Evolutionary conservation across 345 rosid genomes (phyloP).

Genomic region (Populus ilicifolia): DNA sequence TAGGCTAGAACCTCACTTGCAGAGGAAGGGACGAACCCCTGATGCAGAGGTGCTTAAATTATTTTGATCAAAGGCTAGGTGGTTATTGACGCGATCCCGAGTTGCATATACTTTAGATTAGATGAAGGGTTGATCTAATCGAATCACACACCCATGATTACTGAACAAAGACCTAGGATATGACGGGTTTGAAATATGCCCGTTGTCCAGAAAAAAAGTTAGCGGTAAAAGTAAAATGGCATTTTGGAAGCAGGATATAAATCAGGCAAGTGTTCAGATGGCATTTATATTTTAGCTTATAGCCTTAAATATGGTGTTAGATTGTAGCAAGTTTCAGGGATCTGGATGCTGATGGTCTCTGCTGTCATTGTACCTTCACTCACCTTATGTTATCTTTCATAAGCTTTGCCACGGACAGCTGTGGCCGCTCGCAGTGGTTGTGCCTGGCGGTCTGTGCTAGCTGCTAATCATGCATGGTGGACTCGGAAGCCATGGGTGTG

Average conservation of each 20-base stretch:
- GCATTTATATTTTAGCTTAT: neutral
- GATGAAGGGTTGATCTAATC: neutral
- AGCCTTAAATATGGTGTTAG: neutral
- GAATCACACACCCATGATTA: neutral
- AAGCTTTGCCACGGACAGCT: neutral
- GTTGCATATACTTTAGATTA: too few relatives aligned
- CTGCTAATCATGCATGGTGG: neutral
- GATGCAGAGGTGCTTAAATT: too few relatives aligned
- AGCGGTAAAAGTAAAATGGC: too few relatives aligned
- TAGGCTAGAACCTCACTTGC: too few relatives aligned
- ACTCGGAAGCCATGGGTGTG: neutral
- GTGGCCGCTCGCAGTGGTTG: neutral
- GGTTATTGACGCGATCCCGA: neutral
- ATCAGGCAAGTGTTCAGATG: too few relatives aligned
- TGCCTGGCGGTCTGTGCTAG: neutral
- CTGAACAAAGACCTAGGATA: neutral
- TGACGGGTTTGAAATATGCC: neutral
- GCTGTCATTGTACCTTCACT: neutral
- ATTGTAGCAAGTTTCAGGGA: neutral
- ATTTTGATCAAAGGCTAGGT: neutral
- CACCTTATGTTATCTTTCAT: neutral
- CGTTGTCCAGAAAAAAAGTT: too few relatives aligned
- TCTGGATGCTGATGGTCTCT: neutral
- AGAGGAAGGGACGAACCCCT: too few relatives aligned
- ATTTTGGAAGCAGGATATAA: too few relatives aligned